Evolutionary conservation across 2,329 filamentous ascomycete species (phyloP), one percentile per base, ranked within the genome.

Genomic region (Nemania sp.): DNA sequence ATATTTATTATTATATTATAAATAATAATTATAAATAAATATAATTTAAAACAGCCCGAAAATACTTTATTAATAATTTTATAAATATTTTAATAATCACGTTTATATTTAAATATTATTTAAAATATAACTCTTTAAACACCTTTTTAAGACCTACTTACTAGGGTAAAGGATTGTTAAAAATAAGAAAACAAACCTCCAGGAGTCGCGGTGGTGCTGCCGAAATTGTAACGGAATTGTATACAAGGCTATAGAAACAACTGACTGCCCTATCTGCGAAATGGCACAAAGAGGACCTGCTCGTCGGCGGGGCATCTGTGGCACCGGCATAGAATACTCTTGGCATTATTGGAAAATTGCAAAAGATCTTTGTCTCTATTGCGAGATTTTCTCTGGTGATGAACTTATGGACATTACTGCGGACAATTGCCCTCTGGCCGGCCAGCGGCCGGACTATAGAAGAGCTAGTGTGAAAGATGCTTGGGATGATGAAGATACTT

Each of bases 211-310:
- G n/a, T n/a, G n/a, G n/a, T n/a, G n/a, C n/a, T n/a, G n/a, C n/a
- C n/a, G n/a, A n/a, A n/a, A n/a, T n/a, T 68, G 65, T 49, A n/a
- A n/a, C 9, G 54, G 36, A 5, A 34, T 59, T 3, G 8, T 62
- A 2, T 34, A 42, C 3, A 63, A 54, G 28, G 30, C 61, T 5
- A 45, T 11, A 5, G 45, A 55, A 0, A 52, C 47, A 3, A 45
- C 50, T 2, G 39, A 53, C 34, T 60, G 64, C 1, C 57, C 59
- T 44, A 64, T 56, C 8, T 68, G 65, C 36, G 23, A 36, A n/a
- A n/a, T n/a, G n/a, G n/a, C n/a, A 15, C 37, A 34, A 31, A 64
- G 64, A 34, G 31, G 52, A 4, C 1, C 7, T 0, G 52, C 53
- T 28, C 3, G 48, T 1, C 31, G 14, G 1, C 49, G 58, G 3